Conservation (phyloP, 768 basidiomycete species). For the Trametes meyenii region DNA sequence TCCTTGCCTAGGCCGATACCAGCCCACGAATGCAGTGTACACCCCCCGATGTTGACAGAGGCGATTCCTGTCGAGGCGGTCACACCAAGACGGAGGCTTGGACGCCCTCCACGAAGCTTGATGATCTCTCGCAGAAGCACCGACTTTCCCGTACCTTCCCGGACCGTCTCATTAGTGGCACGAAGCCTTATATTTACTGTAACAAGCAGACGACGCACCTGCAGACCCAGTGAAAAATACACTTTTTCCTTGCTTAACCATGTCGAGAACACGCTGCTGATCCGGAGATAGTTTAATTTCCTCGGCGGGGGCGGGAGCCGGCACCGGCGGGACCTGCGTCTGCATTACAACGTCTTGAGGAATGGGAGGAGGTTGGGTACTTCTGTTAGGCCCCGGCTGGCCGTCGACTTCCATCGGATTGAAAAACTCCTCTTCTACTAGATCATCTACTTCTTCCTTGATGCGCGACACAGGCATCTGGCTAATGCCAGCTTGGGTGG, state of each 20-base stretch:
- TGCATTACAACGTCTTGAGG: neutral
- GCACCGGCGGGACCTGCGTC: neutral
- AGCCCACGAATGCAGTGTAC: slow-evolving; percentile 77
- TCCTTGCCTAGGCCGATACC: slow-evolving; percentile 79
- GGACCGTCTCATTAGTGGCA: neutral
- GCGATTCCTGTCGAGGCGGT: slow-evolving; percentile 85
- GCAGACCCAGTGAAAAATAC: slow-evolving; percentile 91
- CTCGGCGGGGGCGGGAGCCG: slow-evolving; percentile 25
- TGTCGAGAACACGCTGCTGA: slow-evolving; percentile 50
- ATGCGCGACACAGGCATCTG: neutral
- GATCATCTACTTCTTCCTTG: neutral
- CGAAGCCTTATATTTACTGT: neutral
- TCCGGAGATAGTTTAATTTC: slow-evolving; percentile 50
- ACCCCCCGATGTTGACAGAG: slow-evolving; percentile 80
- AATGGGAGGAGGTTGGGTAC: neutral
- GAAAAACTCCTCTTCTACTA: neutral
- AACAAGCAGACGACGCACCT: slow-evolving; percentile 43
- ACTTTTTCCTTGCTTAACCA: slow-evolving; percentile 60
- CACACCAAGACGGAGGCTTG: slow-evolving; percentile 54
- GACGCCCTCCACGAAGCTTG: slow-evolving; percentile 40
- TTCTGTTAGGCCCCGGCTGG: no score
- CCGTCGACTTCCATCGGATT: slow-evolving; percentile 5
- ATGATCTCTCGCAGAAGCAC: slow-evolving; percentile 81
- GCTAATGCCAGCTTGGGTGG: neutral
- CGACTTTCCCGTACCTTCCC: slow-evolving; percentile 78